Conservation (phyloP, 805 yeast genomes). For the Starmera caribaea region DNA sequence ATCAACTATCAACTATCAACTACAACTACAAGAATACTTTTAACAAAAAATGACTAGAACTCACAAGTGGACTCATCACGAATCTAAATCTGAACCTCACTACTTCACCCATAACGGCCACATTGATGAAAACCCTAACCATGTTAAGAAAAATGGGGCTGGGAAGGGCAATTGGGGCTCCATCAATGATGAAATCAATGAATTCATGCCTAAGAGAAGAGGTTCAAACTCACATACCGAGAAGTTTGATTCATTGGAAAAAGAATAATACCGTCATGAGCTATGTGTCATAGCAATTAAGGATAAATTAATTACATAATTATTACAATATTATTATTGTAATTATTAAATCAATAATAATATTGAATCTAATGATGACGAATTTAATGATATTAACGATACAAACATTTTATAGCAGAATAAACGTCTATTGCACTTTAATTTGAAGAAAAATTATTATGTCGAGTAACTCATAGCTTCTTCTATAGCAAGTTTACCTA, state of each 20-base stretch:
- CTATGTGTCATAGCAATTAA: too few species aligned
- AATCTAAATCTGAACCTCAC: slow-evolving; percentile 47
- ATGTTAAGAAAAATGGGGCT: slow-evolving; percentile 73
- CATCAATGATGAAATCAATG: slow-evolving; percentile 67
- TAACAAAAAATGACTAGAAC: slow-evolving; percentile 57
- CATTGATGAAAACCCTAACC: slow-evolving; percentile 59
- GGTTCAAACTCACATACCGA: slow-evolving; percentile 39
- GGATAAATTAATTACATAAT: too few species aligned
- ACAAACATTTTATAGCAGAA: too few species aligned
- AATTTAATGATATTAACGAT: too few species aligned
- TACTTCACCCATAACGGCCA: slow-evolving; percentile 77
- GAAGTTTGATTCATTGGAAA: slow-evolving; percentile 19
- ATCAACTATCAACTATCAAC: background rate
- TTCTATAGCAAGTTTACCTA: slow-evolving; percentile 62
- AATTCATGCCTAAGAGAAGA: slow-evolving; percentile 37
- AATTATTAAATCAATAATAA: too few species aligned
- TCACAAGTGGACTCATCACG: slow-evolving; percentile 62
- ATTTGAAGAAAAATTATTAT: too few species aligned
- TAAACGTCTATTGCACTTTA: background rate
- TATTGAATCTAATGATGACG: too few species aligned
- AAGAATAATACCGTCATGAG: background rate
- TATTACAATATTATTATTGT: too few species aligned
- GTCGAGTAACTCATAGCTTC: slow-evolving; percentile 11
- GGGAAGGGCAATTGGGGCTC: slow-evolving; percentile 88
- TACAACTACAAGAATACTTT: background rate